phyloP scores from a whole-genome alignment of 306 rosid genomes.

The Dryas drummondii region DNA sequence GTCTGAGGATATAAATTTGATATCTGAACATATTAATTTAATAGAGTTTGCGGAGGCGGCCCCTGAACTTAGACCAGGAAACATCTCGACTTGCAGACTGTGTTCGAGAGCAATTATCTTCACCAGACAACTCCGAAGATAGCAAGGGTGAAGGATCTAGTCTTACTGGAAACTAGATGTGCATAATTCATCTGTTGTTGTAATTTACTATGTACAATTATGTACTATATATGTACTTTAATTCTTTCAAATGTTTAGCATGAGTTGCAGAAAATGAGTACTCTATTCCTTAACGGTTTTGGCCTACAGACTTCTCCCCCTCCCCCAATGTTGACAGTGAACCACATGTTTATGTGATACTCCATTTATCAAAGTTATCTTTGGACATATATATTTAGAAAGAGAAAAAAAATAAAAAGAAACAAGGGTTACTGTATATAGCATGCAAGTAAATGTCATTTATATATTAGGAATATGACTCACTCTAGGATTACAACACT shows the following conservation, averaged over 20 bases:
- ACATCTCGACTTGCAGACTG: slow-evolving; percentile 58
- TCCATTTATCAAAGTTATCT: too few relatives aligned
- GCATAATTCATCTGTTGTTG: slow-evolving; percentile 29
- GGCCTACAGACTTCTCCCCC: too few relatives aligned
- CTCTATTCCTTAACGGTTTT: too few relatives aligned
- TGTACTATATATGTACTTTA: slow-evolving; percentile 9
- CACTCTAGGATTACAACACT: too few relatives aligned
- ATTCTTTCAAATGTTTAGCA: slow-evolving; percentile 2
- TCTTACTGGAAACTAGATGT: slow-evolving; percentile 48
- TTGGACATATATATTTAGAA: too few relatives aligned
- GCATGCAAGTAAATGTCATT: too few relatives aligned
- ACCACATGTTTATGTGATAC: too few relatives aligned
- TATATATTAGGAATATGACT: too few relatives aligned
- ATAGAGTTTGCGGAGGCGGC: slow-evolving; percentile 72
- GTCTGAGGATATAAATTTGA: slow-evolving; percentile 3
- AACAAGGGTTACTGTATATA: too few relatives aligned
- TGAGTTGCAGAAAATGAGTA: not conserved
- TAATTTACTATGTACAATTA: slow-evolving; percentile 12
- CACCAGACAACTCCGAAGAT: slow-evolving; percentile 28
- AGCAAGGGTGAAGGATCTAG: slow-evolving; percentile 44
- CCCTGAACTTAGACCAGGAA: slow-evolving; percentile 60
- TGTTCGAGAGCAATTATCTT: slow-evolving; percentile 62
- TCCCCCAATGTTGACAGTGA: not conserved
- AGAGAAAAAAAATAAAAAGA: too few relatives aligned
- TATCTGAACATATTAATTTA: not conserved